Base-by-base conservation (phyloP, 768 basidiomycete species). In the Xerocomus brunneocitrinus region DNA sequence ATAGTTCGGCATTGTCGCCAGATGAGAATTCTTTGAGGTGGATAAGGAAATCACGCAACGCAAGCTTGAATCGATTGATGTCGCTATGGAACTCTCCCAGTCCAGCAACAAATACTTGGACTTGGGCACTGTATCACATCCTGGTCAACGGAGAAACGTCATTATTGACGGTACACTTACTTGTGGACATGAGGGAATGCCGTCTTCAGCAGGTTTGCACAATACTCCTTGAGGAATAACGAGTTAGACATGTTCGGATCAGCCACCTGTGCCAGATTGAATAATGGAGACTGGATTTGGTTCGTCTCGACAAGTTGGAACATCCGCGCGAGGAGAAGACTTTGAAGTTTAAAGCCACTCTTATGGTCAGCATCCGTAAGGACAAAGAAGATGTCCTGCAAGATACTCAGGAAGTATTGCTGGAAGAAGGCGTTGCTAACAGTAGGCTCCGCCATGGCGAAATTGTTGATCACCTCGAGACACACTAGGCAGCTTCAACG, bases 341-440 rank as follows among this genome's bases (percentile, higher is more conserved):
- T 90, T 72, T 98, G 95, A 55, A 94, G 79, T 72, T 97, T 98
- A 79, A 98, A 97, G 27, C 95, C 95, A 63, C 91, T 94, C 83
- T 98, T 98, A 79, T 99, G 95, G 71, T 98, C 95, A 5, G 95
- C 85, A 68, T 99, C 95, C 30, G 95, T 98, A 42, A 99, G 78
- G 39, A 98, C 95, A 62, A 91, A 98, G 82, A 99, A 94, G 38
- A 91, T 91, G 69, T 98, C 97, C 61, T 95, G 93, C 34, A 97
- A 77, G 63, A 98, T 85, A 66, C 85, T 89, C 44, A 98, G 79
- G 78, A 89, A 93, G 73, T 94, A 98, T 68, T 90, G 89, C 68
- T 92, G 89, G 87, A 95, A 98, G 82, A 98, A 99, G 8, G 82
- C 85, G 64, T 90, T 95, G 60, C 87, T 81, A 48, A 97, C 87